Evolutionary conservation across 768 basidiomycete genomes (phyloP).

Genomic region (Cystofilobasidium bisporidii): DNA sequence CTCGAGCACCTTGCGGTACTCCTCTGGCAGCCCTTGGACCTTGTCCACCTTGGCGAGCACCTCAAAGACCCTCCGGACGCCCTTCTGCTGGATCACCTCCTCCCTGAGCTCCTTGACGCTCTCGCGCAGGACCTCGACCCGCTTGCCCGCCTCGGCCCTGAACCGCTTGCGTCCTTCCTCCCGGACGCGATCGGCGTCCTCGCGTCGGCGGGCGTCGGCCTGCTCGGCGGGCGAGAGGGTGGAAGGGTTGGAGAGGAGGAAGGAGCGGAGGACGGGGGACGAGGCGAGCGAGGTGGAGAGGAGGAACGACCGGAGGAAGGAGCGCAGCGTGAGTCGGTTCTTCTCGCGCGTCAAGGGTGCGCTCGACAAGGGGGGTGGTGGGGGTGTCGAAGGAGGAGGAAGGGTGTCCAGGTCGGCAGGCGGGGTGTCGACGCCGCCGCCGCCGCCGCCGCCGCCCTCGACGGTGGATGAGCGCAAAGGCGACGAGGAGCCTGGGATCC

Average conservation of each 20-base stretch:
- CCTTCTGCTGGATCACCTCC: conserved; percentile 62
- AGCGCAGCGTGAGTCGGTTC: conserved; percentile 84
- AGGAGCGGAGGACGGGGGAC: conserved; percentile 74
- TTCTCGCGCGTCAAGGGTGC: conserved; percentile 59
- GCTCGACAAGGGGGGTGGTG: neutral
- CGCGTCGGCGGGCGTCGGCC: conserved; percentile 65
- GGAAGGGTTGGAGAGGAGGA: conserved; percentile 69
- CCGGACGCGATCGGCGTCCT: conserved; percentile 76
- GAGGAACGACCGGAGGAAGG: conserved; percentile 78
- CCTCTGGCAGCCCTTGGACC: conserved; percentile 64
- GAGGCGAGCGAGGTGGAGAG: conserved; percentile 62
- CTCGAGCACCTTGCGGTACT: conserved; percentile 82
- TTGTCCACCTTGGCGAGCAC: conserved; percentile 72
- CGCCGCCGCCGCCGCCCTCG: neutral
- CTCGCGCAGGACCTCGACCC: conserved; percentile 76
- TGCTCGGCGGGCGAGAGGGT: conserved; percentile 59
- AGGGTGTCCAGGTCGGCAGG: neutral
- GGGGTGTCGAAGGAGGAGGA: neutral
- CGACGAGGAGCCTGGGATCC: conserved; percentile 17
- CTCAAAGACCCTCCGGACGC: conserved; percentile 76
- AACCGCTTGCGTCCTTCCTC: conserved; percentile 82
- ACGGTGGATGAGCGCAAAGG: neutral
- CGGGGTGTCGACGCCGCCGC: neutral
- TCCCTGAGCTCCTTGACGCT: conserved; percentile 82
- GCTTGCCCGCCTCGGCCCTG: conserved; percentile 68